Conservation (phyloP, 805 yeast genomes). For the Groenewaldozyma salmanticensis region DNA sequence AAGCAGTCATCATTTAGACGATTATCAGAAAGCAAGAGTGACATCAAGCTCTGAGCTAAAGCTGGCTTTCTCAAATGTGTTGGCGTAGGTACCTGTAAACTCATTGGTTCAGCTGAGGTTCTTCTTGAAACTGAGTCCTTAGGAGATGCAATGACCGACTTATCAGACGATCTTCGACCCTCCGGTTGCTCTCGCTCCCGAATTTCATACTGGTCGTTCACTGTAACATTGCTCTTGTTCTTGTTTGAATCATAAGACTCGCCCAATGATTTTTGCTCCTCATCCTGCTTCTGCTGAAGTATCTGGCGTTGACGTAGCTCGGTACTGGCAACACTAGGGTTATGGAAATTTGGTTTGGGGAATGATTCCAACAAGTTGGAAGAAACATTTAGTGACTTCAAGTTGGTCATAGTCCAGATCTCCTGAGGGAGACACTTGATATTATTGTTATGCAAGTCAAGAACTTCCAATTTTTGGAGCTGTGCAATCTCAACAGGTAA, state of each 20-base stretch:
- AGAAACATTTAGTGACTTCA: conserved; percentile 56
- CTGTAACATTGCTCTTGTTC: background rate
- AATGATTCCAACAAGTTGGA: conserved; percentile 58
- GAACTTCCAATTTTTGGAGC: conserved; percentile 46
- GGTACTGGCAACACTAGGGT: conserved; percentile 16
- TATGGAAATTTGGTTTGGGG: conserved; percentile 33
- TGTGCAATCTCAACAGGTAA: conserved; percentile 60
- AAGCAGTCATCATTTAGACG: conserved; percentile 70
- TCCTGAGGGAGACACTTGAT: conserved; percentile 58
- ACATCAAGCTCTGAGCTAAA: conserved; percentile 42
- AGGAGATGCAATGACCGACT: conserved; percentile 14
- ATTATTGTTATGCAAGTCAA: conserved; percentile 82
- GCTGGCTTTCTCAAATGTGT: conserved; percentile 5
- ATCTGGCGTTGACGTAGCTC: conserved; percentile 2
- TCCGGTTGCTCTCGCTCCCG: background rate
- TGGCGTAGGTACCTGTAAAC: background rate
- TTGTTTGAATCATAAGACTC: background rate
- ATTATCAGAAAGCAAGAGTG: conserved; percentile 71
- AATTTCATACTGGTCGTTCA: background rate
- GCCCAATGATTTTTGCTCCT: conserved; percentile 7
- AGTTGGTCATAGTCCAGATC: conserved; percentile 51
- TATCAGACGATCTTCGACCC: background rate
- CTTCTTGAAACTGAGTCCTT: conserved; percentile 12
- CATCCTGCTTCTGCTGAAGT: conserved; percentile 6
- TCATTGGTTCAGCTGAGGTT: conserved; percentile 9